Base-by-base conservation (phyloP, 805 yeast species). In the Kuraishia hungarica region DNA sequence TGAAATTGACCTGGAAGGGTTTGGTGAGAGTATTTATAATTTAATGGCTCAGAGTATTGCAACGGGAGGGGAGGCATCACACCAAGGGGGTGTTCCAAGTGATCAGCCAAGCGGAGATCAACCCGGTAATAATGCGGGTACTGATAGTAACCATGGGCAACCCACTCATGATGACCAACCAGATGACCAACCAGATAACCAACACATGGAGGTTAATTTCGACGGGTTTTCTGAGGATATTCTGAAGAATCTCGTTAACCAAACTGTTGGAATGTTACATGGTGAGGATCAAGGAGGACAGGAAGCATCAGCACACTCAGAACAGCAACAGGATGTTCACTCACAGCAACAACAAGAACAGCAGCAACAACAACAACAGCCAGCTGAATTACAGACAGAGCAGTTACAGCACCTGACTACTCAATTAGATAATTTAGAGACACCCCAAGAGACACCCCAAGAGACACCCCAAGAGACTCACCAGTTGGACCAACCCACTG, bases 191-290 rank as follows among this genome's bases (percentile, higher is more conserved):
- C 43, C 17, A 7, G 43, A 10, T 35, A 17, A 35, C 17, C 43
- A 35, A 15, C 17, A 6, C 8, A 35, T 13, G 43, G 43, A 35
- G 43, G 35, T 28, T 28, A 35, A 49, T 21, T 49, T 49, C 13
- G 51, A 23, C n/a, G 51, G 51, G 51, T 24, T 49, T 19, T 49
- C 51, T 8, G 50, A 46, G 7, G 53, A 52, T 22, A 46, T 52
- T 20, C 24, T 52, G 23, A 46, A 52, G 20, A 43, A 43, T 17
- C 50, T 53, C 51, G 53, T 52, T 3, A 26, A 43, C 35, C 50
- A 52, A 21, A 29, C 35, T 2, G 53, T 51, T 11, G 53, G 39
- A 11, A 23, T 52, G 39, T 15, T 43, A 4, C 39, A 43, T n/a
- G 28, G 13, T 4, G 28, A 6, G 3, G 43, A 21, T 17, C 51